Base-by-base conservation (phyloP, 495 filamentous ascomycete species). In the Trypethelium eluteriae region DNA sequence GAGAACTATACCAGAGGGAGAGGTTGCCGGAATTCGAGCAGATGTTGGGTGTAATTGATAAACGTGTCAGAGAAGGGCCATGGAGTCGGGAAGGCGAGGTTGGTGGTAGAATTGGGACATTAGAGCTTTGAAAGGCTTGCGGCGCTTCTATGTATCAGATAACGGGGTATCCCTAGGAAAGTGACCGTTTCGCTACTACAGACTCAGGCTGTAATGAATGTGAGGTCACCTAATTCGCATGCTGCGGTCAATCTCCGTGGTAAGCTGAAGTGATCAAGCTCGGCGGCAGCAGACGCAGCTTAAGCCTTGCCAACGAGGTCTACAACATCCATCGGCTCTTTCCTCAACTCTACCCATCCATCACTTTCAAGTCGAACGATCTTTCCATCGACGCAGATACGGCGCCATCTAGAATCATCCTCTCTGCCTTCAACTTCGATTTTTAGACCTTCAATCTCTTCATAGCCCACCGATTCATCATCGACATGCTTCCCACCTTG, bases 321-420 rank as follows among this genome's bases (percentile, higher is more conserved):
- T 12, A 65, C 38, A 10, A 66, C 64, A 36, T 46, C 62, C 35
- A 64, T 70, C 57, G 64, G 73, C 57, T 80, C 79, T 72, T 76
- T 82, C 63, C 70, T 71, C 18, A 95, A 79, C 62, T 86, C 82
- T 76, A 94, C 84, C 84, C 84, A 88, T 6, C 93, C 92, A 0
- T 82, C 85, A 67, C 81, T 70, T 56, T 86, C 85, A 18, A 96
- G 73, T 64, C 81, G 82, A 10, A 96, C 82, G 69, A 96, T 93
- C 66, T 87, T 89, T 12, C 93, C 93, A 78, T 98, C 93, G 34
- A 98, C 79, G 72, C 93, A 98, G 2, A 95, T 83, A 67, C 91
- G 84, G 66, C 92, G 79, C 92, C 91, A 96, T 68, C 84, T 79
- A 50, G 84, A 72, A 61, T 89, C 84, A 39, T 74, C 79, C 56